Conservation (phyloP, 129 eudicot species). For the Gnaphalium uliginosum region DNA sequence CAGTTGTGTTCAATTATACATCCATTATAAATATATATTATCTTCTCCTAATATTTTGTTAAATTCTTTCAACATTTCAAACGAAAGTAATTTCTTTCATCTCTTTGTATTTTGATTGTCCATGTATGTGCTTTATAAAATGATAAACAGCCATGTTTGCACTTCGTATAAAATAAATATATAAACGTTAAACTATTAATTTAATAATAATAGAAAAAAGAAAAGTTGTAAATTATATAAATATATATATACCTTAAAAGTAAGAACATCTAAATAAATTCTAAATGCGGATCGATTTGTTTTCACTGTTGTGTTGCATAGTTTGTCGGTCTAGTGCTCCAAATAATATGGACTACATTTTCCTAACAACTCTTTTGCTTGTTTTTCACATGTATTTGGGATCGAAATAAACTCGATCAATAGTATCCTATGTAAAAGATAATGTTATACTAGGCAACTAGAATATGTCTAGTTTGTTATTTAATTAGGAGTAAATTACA, state of each 20-base stretch:
- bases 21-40: background rate
- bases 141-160: too few relatives aligned
- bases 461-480: background rate
- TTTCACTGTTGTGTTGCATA: conserved; percentile 16
- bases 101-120: too few relatives aligned
- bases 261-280: background rate
- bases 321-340: conserved; percentile 35
- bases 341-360: conserved; percentile 29
- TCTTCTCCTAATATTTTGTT: background rate
- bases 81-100: too few relatives aligned
- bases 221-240: too few relatives aligned
- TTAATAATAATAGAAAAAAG: too few relatives aligned
- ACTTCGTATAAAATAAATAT: too few relatives aligned
- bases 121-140: too few relatives aligned
- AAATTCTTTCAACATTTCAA: background rate
- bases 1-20: conserved; percentile 21
- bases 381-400: background rate
- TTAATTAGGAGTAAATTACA: too few relatives aligned
- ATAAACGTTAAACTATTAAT: too few relatives aligned
- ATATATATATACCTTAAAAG: too few relatives aligned
- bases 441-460: background rate
- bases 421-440: conserved; percentile 37
- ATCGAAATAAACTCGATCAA: background rate
- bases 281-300: background rate
- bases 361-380: background rate